Evolutionary conservation across 305 asterid species (phyloP).

Genomic region (Lippia alba): DNA sequence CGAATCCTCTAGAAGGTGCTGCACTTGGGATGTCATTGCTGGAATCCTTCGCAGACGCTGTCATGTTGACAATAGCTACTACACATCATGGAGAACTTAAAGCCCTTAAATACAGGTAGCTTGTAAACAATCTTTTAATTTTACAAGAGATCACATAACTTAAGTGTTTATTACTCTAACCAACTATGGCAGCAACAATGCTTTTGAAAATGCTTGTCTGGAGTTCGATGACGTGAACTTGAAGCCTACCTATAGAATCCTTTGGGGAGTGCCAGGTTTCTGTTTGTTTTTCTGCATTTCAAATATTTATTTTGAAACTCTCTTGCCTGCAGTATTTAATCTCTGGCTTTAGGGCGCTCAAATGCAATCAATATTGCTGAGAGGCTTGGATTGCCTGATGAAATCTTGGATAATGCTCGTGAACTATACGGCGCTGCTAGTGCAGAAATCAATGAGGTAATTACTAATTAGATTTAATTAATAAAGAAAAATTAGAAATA

Average conservation of each 20-base stretch:
- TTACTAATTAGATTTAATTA: slow-evolving; percentile 41
- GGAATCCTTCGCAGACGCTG: slow-evolving; percentile 86
- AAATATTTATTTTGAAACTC: slow-evolving; percentile 31
- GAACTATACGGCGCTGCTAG: slow-evolving; percentile 92
- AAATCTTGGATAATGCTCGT: slow-evolving; percentile 77
- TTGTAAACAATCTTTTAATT: slow-evolving; percentile 31
- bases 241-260: slow-evolving; percentile 95
- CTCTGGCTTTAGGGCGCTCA: slow-evolving; percentile 75
- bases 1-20: slow-evolving; percentile 99
- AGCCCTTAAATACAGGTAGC: slow-evolving; percentile 93
- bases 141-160: slow-evolving; percentile 27
- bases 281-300: slow-evolving; percentile 28
- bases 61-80: slow-evolving; percentile 86
- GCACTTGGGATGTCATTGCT: slow-evolving; percentile 96
- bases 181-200: slow-evolving; percentile 66
- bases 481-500: no score
- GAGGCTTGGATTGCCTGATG: slow-evolving; percentile 86
- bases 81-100: slow-evolving; percentile 99
- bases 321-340: slow-evolving; percentile 24
- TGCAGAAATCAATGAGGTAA: slow-evolving; percentile 94
- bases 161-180: slow-evolving; percentile 38
- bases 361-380: slow-evolving; percentile 96
- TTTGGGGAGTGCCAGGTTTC: slow-evolving; percentile 99
- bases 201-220: slow-evolving; percentile 98
- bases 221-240: slow-evolving; percentile 94